Conservation (phyloP, 176 grass and related monocot species). For the Carex kokanica region DNA sequence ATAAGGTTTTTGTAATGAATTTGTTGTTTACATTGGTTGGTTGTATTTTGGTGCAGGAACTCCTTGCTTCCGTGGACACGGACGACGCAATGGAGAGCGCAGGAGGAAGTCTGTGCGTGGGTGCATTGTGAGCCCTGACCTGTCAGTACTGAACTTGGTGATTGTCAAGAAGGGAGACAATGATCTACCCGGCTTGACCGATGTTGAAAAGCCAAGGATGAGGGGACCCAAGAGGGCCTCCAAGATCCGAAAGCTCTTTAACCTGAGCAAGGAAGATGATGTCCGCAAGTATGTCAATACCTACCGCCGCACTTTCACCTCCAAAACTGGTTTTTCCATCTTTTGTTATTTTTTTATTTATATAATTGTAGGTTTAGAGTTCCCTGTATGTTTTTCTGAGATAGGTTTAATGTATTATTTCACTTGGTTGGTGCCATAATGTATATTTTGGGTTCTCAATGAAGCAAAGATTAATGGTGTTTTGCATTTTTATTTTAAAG, state of each 20-base stretch:
- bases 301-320: conserved; percentile 80
- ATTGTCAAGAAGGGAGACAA: conserved; percentile 94
- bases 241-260: conserved; percentile 96
- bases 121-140: conserved; percentile 89
- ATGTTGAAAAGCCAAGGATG: conserved; percentile 93
- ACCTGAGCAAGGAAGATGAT: conserved; percentile 87
- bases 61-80: conserved; percentile 83
- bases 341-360: background rate
- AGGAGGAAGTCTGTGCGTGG: conserved; percentile 90
- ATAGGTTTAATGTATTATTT: background rate
- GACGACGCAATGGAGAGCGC: conserved; percentile 79
- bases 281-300: conserved; percentile 96
- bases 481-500: background rate
- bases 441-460: background rate
- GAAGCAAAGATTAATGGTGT: background rate
- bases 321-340: conserved; percentile 51
- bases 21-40: background rate
- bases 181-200: conserved; percentile 75
- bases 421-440: background rate
- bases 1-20: background rate
- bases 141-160: conserved; percentile 84
- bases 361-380: background rate
- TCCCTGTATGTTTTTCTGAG: background rate
- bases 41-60: conserved; percentile 47
- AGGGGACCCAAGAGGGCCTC: conserved; percentile 95